A percentile compares a stretch with the other conserved stretches of the same genome.
These are phyloP conservation scores for Wickerhamomyces chaumierensis DNA, from an alignment of 805 yeast genomes.

Conservation along the genomic window DNA sequence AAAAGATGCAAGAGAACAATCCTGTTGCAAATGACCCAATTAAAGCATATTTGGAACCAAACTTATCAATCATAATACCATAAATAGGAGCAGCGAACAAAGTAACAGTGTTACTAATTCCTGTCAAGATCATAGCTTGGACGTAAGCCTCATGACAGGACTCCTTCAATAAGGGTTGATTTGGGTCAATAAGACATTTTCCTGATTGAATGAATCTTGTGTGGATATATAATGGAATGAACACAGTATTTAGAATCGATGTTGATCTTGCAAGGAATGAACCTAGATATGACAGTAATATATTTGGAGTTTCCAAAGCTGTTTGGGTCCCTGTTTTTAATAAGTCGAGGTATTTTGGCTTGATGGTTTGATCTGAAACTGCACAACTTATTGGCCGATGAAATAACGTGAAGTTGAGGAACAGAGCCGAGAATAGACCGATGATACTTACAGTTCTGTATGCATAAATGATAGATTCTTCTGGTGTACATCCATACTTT, in stretches of 20 bases:
- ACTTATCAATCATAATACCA: constrained; percentile 45
- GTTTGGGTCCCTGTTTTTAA: constrained; percentile 35
- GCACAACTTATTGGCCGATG: too few relatives aligned
- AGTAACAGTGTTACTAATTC: constrained; percentile 49
- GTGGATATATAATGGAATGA: constrained; percentile 54
- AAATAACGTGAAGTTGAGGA: constrained; percentile 34
- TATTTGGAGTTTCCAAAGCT: constrained; percentile 31
- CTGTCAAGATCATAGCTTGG: constrained; percentile 57
- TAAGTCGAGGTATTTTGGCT: constrained; percentile 26
- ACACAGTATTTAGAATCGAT: constrained; percentile 45
- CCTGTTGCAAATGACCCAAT: constrained; percentile 32
- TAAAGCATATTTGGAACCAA: constrained; percentile 26
- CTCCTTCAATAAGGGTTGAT: constrained; percentile 11
- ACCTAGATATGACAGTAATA: constrained; percentile 48
- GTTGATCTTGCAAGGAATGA: constrained; percentile 55
- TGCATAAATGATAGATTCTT: constrained; percentile 33
- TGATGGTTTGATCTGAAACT: too few relatives aligned
- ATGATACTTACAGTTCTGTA: constrained; percentile 36
- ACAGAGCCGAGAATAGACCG: constrained; percentile 27
- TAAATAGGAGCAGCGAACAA: constrained; percentile 52
- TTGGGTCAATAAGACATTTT: constrained; percentile 28
- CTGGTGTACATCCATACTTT: constrained; percentile 23
- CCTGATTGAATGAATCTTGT: constrained; percentile 42
- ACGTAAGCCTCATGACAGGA: constrained; percentile 54
- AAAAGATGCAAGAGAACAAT: constrained; percentile 28